phyloP scores from a whole-genome alignment of 106 monocot species.

The Hemerocallis citrina region DNA sequence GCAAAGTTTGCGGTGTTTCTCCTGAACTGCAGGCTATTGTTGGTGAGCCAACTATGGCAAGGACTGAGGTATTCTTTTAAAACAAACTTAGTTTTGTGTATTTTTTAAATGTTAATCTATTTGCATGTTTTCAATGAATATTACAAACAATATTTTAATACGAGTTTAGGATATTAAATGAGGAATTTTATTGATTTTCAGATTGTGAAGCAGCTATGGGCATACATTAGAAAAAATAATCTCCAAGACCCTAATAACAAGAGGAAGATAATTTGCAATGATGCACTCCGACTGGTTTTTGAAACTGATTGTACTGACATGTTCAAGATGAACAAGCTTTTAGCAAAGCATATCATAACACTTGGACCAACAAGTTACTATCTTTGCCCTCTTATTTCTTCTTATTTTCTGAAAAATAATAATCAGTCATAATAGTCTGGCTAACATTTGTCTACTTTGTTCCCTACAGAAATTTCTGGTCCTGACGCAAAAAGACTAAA shows the following conservation, averaged over 20 bases:
- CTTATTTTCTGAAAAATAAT: neutral
- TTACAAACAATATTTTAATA: neutral
- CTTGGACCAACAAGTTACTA: slow-evolving; percentile 55
- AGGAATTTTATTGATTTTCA: slow-evolving; percentile 16
- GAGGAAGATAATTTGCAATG: slow-evolving; percentile 93
- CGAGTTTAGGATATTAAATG: neutral
- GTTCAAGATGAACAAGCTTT: slow-evolving; percentile 96
- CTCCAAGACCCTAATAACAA: slow-evolving; percentile 95
- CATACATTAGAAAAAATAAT: slow-evolving; percentile 84
- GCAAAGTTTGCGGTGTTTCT: slow-evolving; percentile 89
- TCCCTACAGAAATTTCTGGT: slow-evolving; percentile 46
- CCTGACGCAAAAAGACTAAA: slow-evolving; percentile 54
- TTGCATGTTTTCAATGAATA: no score
- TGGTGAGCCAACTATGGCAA: slow-evolving; percentile 87
- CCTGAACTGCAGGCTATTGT: slow-evolving; percentile 86
- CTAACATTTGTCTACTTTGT: neutral
- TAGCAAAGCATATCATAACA: slow-evolving; percentile 77
- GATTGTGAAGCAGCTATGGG: slow-evolving; percentile 97
- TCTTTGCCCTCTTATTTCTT: neutral
- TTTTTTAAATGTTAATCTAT: neutral
- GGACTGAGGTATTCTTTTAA: slow-evolving; percentile 59
- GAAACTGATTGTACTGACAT: slow-evolving; percentile 96
- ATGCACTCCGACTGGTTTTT: slow-evolving; percentile 80
- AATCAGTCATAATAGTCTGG: neutral
- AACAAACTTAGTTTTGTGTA: neutral